phyloP scores from a whole-genome alignment of 148 eudicot species.

The Rhododendron simsii region DNA sequence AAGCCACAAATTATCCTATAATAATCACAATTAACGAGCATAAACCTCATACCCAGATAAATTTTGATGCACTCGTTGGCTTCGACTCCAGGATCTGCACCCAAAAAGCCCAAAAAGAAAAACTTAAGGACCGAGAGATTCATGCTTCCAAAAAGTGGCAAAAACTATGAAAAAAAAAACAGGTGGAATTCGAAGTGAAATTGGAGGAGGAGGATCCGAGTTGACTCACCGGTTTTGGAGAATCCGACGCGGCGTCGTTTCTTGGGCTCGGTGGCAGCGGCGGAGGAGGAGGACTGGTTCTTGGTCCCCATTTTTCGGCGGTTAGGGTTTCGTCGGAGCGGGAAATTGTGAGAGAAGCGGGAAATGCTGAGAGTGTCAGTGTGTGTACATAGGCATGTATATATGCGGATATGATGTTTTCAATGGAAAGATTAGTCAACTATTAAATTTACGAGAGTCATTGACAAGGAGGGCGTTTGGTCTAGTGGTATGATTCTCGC shows the following conservation, averaged over 20 bases:
- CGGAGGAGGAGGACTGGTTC: constrained; percentile 39
- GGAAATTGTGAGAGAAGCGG: constrained; percentile 42
- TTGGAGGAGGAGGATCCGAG: not conserved
- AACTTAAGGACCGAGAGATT: not conserved
- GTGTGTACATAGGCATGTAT: not conserved
- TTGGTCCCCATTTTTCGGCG: constrained; percentile 61
- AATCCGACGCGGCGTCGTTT: constrained; percentile 75
- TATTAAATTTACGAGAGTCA: not conserved
- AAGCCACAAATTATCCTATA: not conserved
- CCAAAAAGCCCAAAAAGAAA: not conserved
- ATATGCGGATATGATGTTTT: not conserved
- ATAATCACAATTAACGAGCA: not conserved
- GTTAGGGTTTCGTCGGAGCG: constrained; percentile 65
- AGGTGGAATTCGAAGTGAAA: not conserved
- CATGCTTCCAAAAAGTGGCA: not conserved
- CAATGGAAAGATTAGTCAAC: not conserved
- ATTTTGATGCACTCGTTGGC: constrained; percentile 78
- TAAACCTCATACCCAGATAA: constrained; percentile 49
- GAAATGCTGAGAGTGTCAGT: constrained; percentile 25
- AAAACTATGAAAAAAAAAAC: not conserved
- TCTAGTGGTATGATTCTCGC: constrained; percentile 78
- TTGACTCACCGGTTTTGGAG: constrained; percentile 43
- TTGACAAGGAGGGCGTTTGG: constrained; percentile 34
- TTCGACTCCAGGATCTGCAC: constrained; percentile 70
- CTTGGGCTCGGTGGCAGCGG: constrained; percentile 52